Evolutionary conservation across 2,329 filamentous ascomycete genomes (phyloP).

Genomic region (Pseudohalonectria lignicola): DNA sequence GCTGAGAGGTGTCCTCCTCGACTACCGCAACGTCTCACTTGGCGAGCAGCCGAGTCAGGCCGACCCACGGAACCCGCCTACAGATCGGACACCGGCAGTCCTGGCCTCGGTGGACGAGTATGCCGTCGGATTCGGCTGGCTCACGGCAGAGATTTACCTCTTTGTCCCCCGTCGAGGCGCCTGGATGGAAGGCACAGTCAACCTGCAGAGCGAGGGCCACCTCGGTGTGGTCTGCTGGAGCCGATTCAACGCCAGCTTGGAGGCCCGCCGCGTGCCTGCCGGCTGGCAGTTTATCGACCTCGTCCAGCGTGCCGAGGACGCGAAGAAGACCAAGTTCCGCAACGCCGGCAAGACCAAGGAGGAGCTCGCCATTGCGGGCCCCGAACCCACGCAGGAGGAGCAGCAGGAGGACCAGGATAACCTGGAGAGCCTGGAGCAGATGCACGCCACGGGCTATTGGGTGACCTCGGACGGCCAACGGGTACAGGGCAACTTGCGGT

Average conservation of each 20-base stretch:
- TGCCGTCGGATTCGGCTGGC: conserved; percentile 75
- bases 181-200: conserved; percentile 69
- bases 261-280: conserved; percentile 60
- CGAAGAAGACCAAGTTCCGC: conserved; percentile 4
- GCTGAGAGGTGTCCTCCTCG: conserved; percentile 63
- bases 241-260: conserved; percentile 83
- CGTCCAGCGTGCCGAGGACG: conserved; percentile 27
- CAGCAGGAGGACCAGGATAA: conserved; percentile 12
- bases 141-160: conserved; percentile 76
- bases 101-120: conserved; percentile 63
- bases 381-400: conserved; percentile 6
- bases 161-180: conserved; percentile 67
- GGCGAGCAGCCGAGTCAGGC: conserved; percentile 44
- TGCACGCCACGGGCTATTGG: conserved; percentile 60
- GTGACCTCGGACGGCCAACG: conserved; percentile 58
- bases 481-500: conserved; percentile 60
- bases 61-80: conserved; percentile 27
- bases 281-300: conserved; percentile 73
- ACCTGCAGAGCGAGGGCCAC: conserved; percentile 80
- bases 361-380: conserved; percentile 16
- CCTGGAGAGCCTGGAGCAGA: conserved; percentile 19
- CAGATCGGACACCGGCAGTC: conserved; percentile 32
- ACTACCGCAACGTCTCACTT: conserved; percentile 59
- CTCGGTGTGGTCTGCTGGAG: conserved; percentile 84
- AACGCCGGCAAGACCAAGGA: conserved; percentile 18